These are phyloP conservation scores for Adansonia madagascariensis DNA, from an alignment of 441 rosid species.

Conservation along the genomic window DNA sequence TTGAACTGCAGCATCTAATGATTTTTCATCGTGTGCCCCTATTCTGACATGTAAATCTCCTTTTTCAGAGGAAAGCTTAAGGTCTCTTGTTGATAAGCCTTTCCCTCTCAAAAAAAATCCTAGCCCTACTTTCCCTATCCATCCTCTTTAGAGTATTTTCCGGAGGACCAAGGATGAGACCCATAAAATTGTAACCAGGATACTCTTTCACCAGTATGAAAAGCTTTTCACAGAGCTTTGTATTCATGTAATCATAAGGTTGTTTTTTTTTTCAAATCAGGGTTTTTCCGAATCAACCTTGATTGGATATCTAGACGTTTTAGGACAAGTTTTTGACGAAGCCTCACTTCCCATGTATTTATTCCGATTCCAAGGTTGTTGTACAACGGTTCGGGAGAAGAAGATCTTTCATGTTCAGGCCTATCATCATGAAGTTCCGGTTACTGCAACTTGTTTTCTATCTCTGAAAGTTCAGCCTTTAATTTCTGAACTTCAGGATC, in stretches of 20 bases:
- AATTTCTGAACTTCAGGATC: conserved; percentile 32
- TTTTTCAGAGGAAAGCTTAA: conserved; percentile 27
- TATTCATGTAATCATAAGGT: conserved; percentile 11
- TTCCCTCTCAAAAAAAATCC: conserved; percentile 37
- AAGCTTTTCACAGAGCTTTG: conserved; percentile 34
- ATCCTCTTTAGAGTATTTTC: conserved; percentile 39
- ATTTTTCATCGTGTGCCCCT: conserved; percentile 32
- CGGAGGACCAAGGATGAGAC: conserved; percentile 35
- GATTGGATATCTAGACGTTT: conserved; percentile 29
- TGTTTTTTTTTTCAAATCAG: conserved; percentile 11
- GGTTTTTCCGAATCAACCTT: conserved; percentile 33
- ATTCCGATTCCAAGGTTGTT: conserved; percentile 26
- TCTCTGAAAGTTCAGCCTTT: conserved; percentile 32
- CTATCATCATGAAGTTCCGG: conserved; percentile 25
- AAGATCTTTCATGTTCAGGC: conserved; percentile 21
- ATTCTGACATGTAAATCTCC: conserved; percentile 36
- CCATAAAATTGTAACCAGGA: conserved; percentile 38
- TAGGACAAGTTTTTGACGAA: conserved; percentile 28
- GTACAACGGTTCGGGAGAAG: conserved; percentile 33
- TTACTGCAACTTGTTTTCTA: conserved; percentile 31
- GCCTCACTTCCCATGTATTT: conserved; percentile 27
- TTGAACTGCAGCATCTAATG: conserved; percentile 38
- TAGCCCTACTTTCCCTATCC: conserved; percentile 40
- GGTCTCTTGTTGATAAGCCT: conserved; percentile 12
- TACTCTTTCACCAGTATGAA: conserved; percentile 36